phyloP scores from a whole-genome alignment of 163 green algal species.

The Prototheca wickerhamii region DNA sequence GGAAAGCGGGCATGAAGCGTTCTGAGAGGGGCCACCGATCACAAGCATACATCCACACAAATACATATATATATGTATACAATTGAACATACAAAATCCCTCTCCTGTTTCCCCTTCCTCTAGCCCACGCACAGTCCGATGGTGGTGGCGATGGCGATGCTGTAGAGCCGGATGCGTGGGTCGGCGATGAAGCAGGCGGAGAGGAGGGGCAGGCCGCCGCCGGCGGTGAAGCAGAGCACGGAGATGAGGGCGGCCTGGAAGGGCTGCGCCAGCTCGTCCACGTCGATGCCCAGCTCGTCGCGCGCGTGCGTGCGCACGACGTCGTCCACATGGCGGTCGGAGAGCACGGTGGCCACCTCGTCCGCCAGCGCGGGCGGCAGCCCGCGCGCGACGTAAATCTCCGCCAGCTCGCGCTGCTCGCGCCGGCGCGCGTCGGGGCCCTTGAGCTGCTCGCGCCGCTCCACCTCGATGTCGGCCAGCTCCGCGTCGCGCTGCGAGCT shows the following conservation, averaged over 20 bases:
- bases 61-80: background rate
- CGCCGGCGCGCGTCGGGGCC: constrained; percentile 30
- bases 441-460: constrained; percentile 47
- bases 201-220: constrained; percentile 69
- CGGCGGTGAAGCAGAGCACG: constrained; percentile 61
- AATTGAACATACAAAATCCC: background rate
- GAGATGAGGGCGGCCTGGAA: constrained; percentile 54
- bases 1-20: background rate
- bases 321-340: constrained; percentile 44
- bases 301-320: constrained; percentile 77
- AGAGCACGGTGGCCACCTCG: constrained; percentile 54
- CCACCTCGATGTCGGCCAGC: constrained; percentile 57
- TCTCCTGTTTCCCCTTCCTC: background rate
- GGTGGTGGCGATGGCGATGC: constrained; percentile 21
- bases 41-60: background rate
- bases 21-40: background rate
- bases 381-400: constrained; percentile 63
- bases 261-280: constrained; percentile 81
- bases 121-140: constrained; percentile 24
- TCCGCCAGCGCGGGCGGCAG: constrained; percentile 41
- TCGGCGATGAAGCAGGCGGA: constrained; percentile 54
- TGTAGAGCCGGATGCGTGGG: constrained; percentile 21
- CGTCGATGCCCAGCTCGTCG: constrained; percentile 89
- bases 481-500: constrained; percentile 55
- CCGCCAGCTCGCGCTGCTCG: constrained; percentile 68